Conservation (phyloP, 2,329 filamentous ascomycete genomes). For the Thermoascus crustaceus region DNA sequence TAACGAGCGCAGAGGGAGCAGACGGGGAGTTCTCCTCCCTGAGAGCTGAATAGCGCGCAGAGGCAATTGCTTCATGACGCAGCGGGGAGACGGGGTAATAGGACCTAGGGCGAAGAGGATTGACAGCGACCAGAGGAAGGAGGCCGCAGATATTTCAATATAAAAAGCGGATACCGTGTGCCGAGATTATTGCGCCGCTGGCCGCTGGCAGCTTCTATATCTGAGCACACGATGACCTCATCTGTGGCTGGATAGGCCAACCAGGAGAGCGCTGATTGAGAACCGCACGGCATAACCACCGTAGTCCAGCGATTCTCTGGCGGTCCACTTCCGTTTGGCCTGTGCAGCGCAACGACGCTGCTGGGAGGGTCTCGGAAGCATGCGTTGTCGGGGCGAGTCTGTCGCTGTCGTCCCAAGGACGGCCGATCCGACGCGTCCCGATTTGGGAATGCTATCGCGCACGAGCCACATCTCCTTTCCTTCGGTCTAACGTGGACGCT, state of each 20-base stretch:
- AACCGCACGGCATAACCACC: neutral
- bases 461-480: no score
- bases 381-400: neutral
- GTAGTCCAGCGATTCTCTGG: neutral
- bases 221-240: slow-evolving; percentile 13
- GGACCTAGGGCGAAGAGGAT: no score
- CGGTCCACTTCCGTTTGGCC: neutral
- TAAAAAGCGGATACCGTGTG: neutral
- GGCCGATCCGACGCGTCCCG: neutral
- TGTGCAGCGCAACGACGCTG: neutral
- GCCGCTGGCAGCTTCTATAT: neutral
- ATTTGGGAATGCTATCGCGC: neutral
- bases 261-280: neutral
- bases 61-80: neutral
- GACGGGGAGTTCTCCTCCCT: neutral
- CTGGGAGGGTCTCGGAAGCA: neutral
- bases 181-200: no score
- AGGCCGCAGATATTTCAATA: neutral
- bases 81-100: no score
- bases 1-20: slow-evolving; percentile 5
- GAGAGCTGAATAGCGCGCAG: neutral
- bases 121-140: no score
- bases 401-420: neutral
- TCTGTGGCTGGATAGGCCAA: slow-evolving; percentile 1
- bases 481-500: neutral